Base-by-base conservation (phyloP, 78 protist species). In the Tieghemostelium lacteum region DNA sequence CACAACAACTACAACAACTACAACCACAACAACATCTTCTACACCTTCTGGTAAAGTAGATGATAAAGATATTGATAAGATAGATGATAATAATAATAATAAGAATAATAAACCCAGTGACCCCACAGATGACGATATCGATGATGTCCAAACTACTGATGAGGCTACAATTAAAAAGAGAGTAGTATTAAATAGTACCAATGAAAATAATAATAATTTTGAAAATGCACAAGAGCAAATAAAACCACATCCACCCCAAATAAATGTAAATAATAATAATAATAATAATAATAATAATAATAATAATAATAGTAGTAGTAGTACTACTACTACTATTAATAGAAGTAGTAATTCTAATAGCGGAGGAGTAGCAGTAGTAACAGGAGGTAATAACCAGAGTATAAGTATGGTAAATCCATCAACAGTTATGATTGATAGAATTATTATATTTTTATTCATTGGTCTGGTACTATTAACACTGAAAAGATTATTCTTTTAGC, bases 401-500 rank as follows among this genome's bases (percentile, higher is more conserved):
- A 10, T 45, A 45, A 14, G 10, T 45, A 45, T 45, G 10, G 52
- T 45, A 6, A 64, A 64, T 55, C 88, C 75, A 52, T 66, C 77
- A 2, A 80, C 88, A 19, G 33, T 60, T 26, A 57, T 26, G 26
- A 64, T 67, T 16, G 88, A 80, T 67, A 49, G 88, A 66, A 26
- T 52, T 16, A 80, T 80, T 66, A 52, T 67, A 31, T 20, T 67
- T 39, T 70, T 80, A 29, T 80, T 67, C 29, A 55, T 71, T 19
- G 12, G 65, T 50, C 19, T 80, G 0, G 5, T 80, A 28, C 36
- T 62, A 0, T 34, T 80, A 28, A 14, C 60, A 3, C 42, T 66
- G 16, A 80, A 67, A 45, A 64, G 36, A 54, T 22, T 80, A 55
- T 67, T 80, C 58, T 77, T 29, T 63, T 76, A 40, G n/a, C n/a